Evolutionary conservation across 257 asterid genomes (phyloP).

Genomic region (Leonotis leonurus): DNA sequence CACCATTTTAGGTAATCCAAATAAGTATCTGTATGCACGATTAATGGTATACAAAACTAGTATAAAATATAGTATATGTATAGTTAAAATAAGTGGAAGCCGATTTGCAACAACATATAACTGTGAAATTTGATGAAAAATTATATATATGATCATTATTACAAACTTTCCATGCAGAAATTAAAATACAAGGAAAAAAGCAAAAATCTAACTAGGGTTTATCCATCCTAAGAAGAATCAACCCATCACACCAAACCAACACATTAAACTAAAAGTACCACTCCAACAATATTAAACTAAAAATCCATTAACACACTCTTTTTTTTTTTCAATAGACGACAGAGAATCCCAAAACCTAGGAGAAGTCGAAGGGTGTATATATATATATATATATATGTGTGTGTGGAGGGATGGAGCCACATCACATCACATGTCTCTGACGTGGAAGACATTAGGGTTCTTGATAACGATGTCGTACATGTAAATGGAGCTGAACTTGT

Average conservation of each 20-base stretch:
- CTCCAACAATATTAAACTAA: no score
- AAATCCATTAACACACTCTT: no score
- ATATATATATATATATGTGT: no score
- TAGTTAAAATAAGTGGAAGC: background rate
- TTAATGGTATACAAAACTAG: no score
- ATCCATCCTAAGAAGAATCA: background rate
- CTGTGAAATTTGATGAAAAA: background rate
- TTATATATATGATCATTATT: background rate
- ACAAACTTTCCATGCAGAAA: background rate
- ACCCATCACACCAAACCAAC: background rate
- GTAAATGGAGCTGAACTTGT: slow-evolving; percentile 65
- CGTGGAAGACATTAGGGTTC: slow-evolving; percentile 82
- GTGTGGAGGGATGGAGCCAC: no score
- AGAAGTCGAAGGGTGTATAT: background rate
- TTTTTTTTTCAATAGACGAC: no score
- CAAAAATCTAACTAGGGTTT: background rate
- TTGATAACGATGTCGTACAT: slow-evolving; percentile 92
- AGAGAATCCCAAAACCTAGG: background rate
- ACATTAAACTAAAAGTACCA: no score
- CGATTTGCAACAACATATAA: background rate
- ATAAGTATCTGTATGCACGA: no score
- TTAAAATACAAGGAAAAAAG: no score
- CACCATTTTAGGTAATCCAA: no score
- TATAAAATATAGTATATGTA: no score
- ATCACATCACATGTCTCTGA: slow-evolving; percentile 44